Conservation (phyloP, 768 basidiomycete genomes). For the Lactifluus rugatus region DNA sequence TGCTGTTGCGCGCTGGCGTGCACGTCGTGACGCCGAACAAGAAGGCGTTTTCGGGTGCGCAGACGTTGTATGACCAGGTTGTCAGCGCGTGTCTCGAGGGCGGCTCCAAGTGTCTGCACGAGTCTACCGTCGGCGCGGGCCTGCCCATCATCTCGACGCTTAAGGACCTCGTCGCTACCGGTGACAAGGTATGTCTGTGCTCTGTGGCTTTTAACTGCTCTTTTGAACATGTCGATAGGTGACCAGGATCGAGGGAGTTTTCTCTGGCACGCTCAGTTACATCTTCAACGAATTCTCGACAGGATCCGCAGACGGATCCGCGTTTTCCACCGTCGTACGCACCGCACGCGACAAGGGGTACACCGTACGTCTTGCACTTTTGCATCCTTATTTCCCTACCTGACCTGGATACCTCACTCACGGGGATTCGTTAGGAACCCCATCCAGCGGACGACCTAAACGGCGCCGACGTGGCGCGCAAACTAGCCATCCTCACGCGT, state of each 20-base stretch:
- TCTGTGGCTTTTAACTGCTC: neutral
- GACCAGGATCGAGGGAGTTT: slow-evolving; percentile 91
- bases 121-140: slow-evolving; percentile 94
- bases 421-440: slow-evolving; percentile 57
- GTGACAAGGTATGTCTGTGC: slow-evolving; percentile 60
- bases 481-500: slow-evolving; percentile 90
- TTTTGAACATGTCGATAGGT: slow-evolving; percentile 35
- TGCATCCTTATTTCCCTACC: neutral
- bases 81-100: slow-evolving; percentile 45
- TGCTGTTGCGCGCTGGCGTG: slow-evolving; percentile 67
- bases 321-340: slow-evolving; percentile 84
- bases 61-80: slow-evolving; percentile 61
- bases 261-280: slow-evolving; percentile 96
- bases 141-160: slow-evolving; percentile 86
- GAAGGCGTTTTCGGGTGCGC: slow-evolving; percentile 79
- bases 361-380: slow-evolving; percentile 47
- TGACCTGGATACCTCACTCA: neutral
- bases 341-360: slow-evolving; percentile 88
- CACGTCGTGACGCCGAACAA: slow-evolving; percentile 96
- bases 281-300: slow-evolving; percentile 96
- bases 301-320: slow-evolving; percentile 52
- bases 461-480: slow-evolving; percentile 94
- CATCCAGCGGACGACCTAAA: slow-evolving; percentile 96
- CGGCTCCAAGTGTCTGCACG: slow-evolving; percentile 67
- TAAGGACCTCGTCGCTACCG: slow-evolving; percentile 85